Evolutionary conservation across 495 filamentous ascomycete species (phyloP), one percentile per base, ranked within the genome.

Genomic region (Glarea lozoyensis): DNA sequence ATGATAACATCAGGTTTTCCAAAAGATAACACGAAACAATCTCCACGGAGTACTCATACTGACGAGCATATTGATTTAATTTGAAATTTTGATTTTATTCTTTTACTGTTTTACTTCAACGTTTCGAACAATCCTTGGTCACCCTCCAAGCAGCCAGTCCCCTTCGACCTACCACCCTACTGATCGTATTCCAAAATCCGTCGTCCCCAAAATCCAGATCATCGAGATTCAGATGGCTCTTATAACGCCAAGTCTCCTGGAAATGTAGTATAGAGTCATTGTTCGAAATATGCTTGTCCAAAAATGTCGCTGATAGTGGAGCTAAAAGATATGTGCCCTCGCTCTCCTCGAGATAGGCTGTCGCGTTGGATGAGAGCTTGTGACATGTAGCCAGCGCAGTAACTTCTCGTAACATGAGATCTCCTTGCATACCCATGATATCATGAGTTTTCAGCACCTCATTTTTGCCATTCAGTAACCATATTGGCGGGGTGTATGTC

Each of bases 401-500:
- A 12, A 94, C 57, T 31, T 77, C 66, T 17, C 67, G 57, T 4
- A 88, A 60, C 61, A 95, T 67, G 24, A 66, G 56, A 4, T 66
- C 57, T 3, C 79, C 78, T 4, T 75, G 63, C 54, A 85, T 78
- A 2, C 88, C 87, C 83, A 94, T 96, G 18, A 96, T 63, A 55
- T 95, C 86, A 10, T 62, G 63, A 0, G 88, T 94, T n/a, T 61
- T 63, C 34, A 90, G 56, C 11, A 76, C 64, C 45, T 72, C 73
- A 47, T 78, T 79, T 53, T 82, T 81, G 7, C 82, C 75, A 43
- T 89, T 87, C 18, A 97, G 68, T 13, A 98, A 69, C 88, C 92
- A 97, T 16, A 84, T 79, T 0, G 92, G 92, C 5, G 92, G 92
- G 49, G 81, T 84, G 60, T 98, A 98, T 0, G 93, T 97, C 55